phyloP scores from a whole-genome alignment of 108 stramenopile genomes.

The Chaetoceros tenuissimus region DNA sequence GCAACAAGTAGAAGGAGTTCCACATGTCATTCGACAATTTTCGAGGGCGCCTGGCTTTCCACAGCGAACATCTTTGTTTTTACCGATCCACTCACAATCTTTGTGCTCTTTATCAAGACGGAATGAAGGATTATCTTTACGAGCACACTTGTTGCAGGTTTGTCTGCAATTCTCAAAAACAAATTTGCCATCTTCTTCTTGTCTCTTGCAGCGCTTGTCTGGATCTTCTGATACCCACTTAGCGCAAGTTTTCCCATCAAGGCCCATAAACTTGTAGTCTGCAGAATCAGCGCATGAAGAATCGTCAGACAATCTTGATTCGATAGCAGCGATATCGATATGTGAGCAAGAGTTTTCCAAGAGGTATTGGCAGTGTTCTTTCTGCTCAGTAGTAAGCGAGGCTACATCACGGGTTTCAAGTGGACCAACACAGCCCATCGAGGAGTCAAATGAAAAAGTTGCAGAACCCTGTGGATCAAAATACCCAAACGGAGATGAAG shows the following conservation, averaged over 20 bases:
- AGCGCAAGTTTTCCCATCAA: neutral
- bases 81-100: neutral
- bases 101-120: neutral
- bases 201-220: neutral
- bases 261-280: neutral
- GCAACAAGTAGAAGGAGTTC: no score
- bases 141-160: neutral
- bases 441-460: no score
- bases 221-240: neutral
- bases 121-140: neutral
- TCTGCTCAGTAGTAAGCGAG: no score
- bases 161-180: neutral
- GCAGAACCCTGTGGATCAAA: no score
- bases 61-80: neutral
- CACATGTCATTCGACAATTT: no score
- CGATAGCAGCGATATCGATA: conserved; percentile 23
- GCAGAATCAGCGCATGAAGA: neutral
- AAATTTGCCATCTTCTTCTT: neutral
- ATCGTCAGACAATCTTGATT: neutral
- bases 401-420: no score
- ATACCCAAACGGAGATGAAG: no score
- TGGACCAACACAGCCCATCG: no score
- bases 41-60: neutral
- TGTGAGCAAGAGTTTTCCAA: conserved; percentile 29
- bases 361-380: no score